Base-by-base conservation (phyloP, 2,329 filamentous ascomycete species). In the Penicillium sp. region DNA sequence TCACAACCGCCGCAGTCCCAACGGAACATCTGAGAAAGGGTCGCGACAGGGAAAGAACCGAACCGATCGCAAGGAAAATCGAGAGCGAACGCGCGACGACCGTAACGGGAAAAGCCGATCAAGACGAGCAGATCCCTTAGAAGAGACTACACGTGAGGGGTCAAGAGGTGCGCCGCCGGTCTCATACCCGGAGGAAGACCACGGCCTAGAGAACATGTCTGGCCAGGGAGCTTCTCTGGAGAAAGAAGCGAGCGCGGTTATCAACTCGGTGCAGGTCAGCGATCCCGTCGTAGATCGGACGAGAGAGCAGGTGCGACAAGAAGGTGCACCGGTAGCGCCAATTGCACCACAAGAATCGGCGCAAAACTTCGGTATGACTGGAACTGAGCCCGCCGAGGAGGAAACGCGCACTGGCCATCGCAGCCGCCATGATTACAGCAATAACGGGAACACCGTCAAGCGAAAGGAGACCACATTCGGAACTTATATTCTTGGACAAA, bases 401-500 rank as follows among this genome's bases (percentile, higher is more conserved):
- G 67, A 67, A 39, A 61, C 59, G 28, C 70, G 70, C 47, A 67
- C 62, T 31, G 67, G 66, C 33, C 61, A 67, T 38, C 70, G 71
- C 44, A 76, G 73, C 61, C 76, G 83, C 49, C 83, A 85, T 62
- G 83, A 86, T 63, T 82, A 85, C 64, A 81, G 81, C 23, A 81
- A 81, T 18, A 72, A 69, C 51, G 72, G 72, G 42, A 74, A 77
- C 18, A 75, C 77, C 5, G 70, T 80, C 48, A 96, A 95, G 28
- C 75, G 81, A 54, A 96, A 95, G 76, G 85, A 88, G 59, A 91
- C 88, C 39, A 92, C 90, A 61, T 97, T 99, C 70, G 93, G 93
- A 54, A 91, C 96, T 58, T 99, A 97, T 73, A 90, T 95, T 55
- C 81, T 99, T 3, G 94, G 94, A 33, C 93, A 96, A 71, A 97